Conservation (phyloP, 805 yeast species). For the Yamadazyma endophytica region DNA sequence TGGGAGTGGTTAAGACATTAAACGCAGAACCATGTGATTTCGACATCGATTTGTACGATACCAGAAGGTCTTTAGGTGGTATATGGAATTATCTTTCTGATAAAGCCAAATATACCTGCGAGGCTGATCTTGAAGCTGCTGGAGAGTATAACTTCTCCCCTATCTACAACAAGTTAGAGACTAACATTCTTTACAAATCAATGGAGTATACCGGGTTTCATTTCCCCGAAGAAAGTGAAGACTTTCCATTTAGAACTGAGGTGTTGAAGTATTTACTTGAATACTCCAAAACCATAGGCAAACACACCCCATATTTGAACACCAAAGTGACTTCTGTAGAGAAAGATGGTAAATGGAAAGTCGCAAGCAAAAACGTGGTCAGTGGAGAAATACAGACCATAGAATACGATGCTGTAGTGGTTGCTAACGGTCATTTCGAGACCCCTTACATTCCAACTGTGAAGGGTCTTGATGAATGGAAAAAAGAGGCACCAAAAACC, state of each 20-base stretch:
- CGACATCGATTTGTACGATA: constrained; percentile 57
- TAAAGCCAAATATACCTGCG: constrained; percentile 5
- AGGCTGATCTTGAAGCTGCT: constrained; percentile 8
- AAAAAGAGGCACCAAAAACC: constrained; percentile 15
- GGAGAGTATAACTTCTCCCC: constrained; percentile 31
- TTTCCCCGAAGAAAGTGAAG: too few species aligned
- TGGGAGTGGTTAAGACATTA: constrained; percentile 63
- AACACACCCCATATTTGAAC: constrained; percentile 9
- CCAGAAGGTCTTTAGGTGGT: constrained; percentile 62
- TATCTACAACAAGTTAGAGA: constrained; percentile 62
- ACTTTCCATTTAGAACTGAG: constrained; percentile 32
- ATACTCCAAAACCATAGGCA: constrained; percentile 38
- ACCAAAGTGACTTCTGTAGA: constrained; percentile 11
- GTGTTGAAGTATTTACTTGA: constrained; percentile 56
- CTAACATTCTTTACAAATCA: constrained; percentile 59
- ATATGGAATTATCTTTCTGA: constrained; percentile 51
- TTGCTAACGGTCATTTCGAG: constrained; percentile 37
- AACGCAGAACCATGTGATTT: constrained; percentile 43
- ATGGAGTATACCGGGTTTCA: constrained; percentile 73
- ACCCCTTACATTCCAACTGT: constrained; percentile 32
- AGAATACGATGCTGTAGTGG: constrained; percentile 33
- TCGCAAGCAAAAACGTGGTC: constrained; percentile 6
- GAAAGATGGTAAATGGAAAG: constrained; percentile 14
- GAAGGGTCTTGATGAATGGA: constrained; percentile 29
- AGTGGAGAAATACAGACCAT: neutral